Base-by-base conservation (phyloP, 768 basidiomycete species). In the Phaeotremella fagi region DNA sequence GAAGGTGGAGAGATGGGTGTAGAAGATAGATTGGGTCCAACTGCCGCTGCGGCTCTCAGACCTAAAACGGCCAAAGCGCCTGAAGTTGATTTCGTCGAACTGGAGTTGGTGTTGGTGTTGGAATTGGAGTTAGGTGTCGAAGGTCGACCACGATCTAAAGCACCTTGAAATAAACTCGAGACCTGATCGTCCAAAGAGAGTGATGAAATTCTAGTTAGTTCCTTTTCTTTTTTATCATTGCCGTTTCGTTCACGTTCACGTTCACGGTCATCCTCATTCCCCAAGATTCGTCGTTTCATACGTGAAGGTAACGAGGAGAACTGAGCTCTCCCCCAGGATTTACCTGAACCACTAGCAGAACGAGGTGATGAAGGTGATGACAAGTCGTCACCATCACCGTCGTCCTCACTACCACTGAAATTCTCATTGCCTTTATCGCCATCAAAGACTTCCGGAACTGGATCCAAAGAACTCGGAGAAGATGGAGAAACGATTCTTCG, bases 1-100 rank as follows among this genome's bases (percentile, higher is more conserved):
- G 73, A 38, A 82, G 80, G 0, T 85, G 85, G 33, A 84, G 81
- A 38, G 81, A 80, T 48, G 77, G 80, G 26, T 79, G 79, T 41
- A 0, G 85, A 80, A 74, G 79, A 80, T 60, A 81, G n/a, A n/a
- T n/a, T 83, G 50, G 81, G 78, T 65, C 64, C 31, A 16, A 54
- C 59, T 60, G 73, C 77, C 64, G 66, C 53, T 7, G 71, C 55
- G 9, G 72, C 58, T 22, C 81, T 79, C 1, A 77, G 66, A 4
- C 78, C 68, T 47, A 77, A 74, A 45, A 72, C 52, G 11, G 64
- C 59, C 31, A 57, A 69, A 20, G 66, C 58, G 49, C 63, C 74
- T 71, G 46, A 75, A 62, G 54, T 77, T 73, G 61, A 48, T 70
- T 48, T 77, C 75, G 55, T 77, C 9, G 33, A 14, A 22, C 12